Evolutionary conservation across 2,329 filamentous ascomycete genomes (phyloP), one percentile per base, ranked within the genome.

Genomic region (Uncinocarpus reesii): DNA sequence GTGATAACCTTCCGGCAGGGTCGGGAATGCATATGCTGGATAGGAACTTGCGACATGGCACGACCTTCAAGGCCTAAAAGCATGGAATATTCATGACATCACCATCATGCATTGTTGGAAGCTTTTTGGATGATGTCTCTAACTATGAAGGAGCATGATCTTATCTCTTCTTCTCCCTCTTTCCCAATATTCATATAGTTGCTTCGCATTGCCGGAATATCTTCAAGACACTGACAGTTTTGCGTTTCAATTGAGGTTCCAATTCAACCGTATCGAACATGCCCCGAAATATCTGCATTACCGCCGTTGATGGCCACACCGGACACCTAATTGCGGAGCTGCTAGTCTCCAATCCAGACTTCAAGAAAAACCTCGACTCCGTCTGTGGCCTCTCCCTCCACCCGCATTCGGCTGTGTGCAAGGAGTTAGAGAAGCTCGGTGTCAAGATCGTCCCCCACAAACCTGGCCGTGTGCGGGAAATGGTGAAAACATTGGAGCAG

Each of bases 301-400:
- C 71, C 1, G 66, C 72, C 26, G 64, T 66, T 10, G 73, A 76
- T 36, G 73, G 73, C 56, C 64, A 75, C 48, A 75, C 71, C 3
- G 73, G 72, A 53, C 74, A 72, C 53, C 60, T 70, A 49, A 74
- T 76, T 54, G 69, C 71, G 32, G 71, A 76, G 54, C 63, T 75
- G 5, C 63, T 75, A 35, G 66, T 75, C 40, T 69, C 63, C 18
- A 56, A 72, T 24, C 53, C 56, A 6, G 60, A 66, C 18, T 75
- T 76, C 62, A 64, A 62, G 13, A 58, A 58, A 18, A 65, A 70
- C 48, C 57, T 73, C 52, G 59, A 62, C 53, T 65, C 63, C 10
- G 57, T 77, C 32, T 63, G 60, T 21, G 68, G 66, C 8, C 60
- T 76, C 7, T 48, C 45, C 2, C 45, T 57, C 28, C 47, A 75